A percentile compares a stretch with the other conserved stretches of the same genome.
phyloP scores from a whole-genome alignment of 2,329 filamentous ascomycete genomes.

The Bipolaris sorokiniana region DNA sequence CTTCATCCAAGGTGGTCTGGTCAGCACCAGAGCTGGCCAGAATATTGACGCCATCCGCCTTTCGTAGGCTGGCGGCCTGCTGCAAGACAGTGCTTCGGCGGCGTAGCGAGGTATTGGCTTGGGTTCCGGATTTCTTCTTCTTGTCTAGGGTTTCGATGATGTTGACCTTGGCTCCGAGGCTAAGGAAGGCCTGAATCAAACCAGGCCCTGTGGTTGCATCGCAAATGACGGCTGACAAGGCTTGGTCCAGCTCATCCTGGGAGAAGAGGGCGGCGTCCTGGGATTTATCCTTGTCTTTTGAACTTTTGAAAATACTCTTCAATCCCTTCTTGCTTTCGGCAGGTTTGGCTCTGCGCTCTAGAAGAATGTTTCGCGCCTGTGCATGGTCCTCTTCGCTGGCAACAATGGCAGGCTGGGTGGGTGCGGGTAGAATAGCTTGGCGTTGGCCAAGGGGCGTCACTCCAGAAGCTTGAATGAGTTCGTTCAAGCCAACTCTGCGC shows the following conservation, averaged over 20 bases:
- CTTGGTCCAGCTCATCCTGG: conserved; percentile 46
- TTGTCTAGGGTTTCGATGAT: conserved; percentile 27
- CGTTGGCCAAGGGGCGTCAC: conserved; percentile 34
- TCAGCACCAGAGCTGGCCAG: conserved; percentile 45
- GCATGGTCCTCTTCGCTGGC: conserved; percentile 42
- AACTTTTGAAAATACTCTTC: conserved; percentile 45
- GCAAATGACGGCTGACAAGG: conserved; percentile 42
- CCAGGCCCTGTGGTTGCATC: conserved; percentile 38
- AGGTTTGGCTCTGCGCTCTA: conserved; percentile 38
- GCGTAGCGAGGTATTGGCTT: conserved; percentile 28
- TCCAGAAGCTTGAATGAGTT: conserved; percentile 40
- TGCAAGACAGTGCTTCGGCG: conserved; percentile 47
- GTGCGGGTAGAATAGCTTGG: conserved; percentile 41
- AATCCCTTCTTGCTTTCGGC: conserved; percentile 41
- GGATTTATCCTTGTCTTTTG: conserved; percentile 44
- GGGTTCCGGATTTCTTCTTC: conserved; percentile 23
- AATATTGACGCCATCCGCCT: conserved; percentile 39
- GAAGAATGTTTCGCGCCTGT: conserved; percentile 39
- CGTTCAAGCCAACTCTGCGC: conserved; percentile 34
- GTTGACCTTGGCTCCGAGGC: conserved; percentile 46
- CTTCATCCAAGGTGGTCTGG: conserved; percentile 44
- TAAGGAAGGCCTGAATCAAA: conserved; percentile 43
- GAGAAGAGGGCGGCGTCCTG: conserved; percentile 39
- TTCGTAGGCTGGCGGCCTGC: conserved; percentile 40
- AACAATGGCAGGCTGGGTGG: conserved; percentile 36